Base-by-base conservation (phyloP, 345 rosid species). In the Balakata baccata region DNA sequence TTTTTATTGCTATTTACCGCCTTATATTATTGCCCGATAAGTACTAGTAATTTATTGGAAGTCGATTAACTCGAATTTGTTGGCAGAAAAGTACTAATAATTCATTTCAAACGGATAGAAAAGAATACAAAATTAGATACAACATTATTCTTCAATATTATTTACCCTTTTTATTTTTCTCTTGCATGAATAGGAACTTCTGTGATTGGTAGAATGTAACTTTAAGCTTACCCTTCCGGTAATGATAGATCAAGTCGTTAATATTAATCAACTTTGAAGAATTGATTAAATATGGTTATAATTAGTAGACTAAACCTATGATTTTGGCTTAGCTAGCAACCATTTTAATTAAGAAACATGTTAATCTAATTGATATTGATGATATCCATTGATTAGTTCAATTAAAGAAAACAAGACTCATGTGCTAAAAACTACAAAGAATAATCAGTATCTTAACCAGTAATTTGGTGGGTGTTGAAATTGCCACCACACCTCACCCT, bases 401-500 rank as follows among this genome's bases (percentile, higher is more conserved):
- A 65, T 70, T 49, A 25, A n/a, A 13, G 3, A 51, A 11, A 60
- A 60, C 64, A 70, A 70, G 57, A 56, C 4, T 53, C 75, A 51
- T 65, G 75, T 69, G 77, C 37, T 39, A 13, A 72, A 72, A 22
- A 3, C 34, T n/a, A 29, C 1, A 60, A 23, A 43, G 8, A n/a
- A n/a, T 17, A 5, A 9, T 51, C 74, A 17, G 47, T 38, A 37
- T 73, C 41, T 9, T 47, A 65, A 69, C 72, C 68, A 34, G 52
- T 61, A 51, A 68, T 56, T 46, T 10, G 63, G 38, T 37, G 54
- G 59, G 29, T 53, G 51, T 51, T 50, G 74, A 74, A 22, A 54
- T 62, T 65, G 78, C 62, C 73, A 53, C 2, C 0, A 13, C 66
- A 74, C 76, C 80, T 66, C 52, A 76, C 66, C 14, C 23, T 2